These are phyloP conservation scores for Podosphaera aphanis DNA, from an alignment of 2,329 filamentous ascomycete species.

Conservation along the genomic window DNA sequence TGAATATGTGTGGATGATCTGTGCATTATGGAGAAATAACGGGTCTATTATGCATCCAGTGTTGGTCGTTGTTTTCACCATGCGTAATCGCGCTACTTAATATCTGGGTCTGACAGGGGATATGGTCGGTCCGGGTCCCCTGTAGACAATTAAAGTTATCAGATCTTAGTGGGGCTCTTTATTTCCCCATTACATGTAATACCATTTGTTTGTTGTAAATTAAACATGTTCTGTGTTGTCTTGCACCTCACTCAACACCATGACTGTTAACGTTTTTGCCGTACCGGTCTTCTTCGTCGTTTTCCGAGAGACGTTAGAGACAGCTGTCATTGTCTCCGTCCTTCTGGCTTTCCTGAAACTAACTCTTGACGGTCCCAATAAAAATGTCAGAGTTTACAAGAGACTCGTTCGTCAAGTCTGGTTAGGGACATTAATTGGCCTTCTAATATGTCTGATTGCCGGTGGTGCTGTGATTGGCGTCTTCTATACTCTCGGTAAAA, in stretches of 20 bases:
- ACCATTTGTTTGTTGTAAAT: too few species aligned
- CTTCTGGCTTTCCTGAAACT: conserved; percentile 69
- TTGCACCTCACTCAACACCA: conserved; percentile 12
- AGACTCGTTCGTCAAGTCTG: conserved; percentile 39
- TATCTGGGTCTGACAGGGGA: not conserved
- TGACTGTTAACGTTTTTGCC: conserved; percentile 48
- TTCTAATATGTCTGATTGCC: conserved; percentile 33
- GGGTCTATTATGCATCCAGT: too few species aligned
- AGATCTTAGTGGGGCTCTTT: not conserved
- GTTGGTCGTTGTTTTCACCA: not conserved
- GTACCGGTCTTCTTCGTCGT: conserved; percentile 57
- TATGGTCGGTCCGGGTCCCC: not conserved
- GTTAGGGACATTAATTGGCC: conserved; percentile 27
- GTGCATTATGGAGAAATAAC: too few species aligned
- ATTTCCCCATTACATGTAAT: not conserved
- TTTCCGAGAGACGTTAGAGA: conserved; percentile 68
- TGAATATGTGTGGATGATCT: too few species aligned
- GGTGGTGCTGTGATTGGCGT: conserved; percentile 37
- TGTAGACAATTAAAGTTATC: not conserved
- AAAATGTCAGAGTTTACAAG: conserved; percentile 41
- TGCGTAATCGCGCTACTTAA: not conserved
- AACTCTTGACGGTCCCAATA: conserved; percentile 39
- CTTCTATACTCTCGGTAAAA: conserved; percentile 39
- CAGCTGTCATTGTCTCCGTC: conserved; percentile 68
- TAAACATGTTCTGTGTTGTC: not conserved